Conservation (phyloP, 208 protist genomes). For the Leishmania tarentolae region DNA sequence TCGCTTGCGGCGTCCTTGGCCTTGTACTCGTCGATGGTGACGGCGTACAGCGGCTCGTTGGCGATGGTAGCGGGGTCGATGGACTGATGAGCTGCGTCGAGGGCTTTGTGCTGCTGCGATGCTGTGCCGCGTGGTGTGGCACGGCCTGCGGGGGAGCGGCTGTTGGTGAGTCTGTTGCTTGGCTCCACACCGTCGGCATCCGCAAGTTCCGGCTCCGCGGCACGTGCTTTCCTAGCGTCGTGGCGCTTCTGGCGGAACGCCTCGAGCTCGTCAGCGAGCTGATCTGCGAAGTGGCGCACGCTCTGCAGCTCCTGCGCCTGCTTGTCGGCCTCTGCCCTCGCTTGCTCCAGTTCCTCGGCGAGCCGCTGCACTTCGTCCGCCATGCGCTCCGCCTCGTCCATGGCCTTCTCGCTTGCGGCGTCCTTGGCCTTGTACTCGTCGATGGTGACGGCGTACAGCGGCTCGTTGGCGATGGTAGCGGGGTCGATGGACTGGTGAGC, state of each 20-base stretch:
- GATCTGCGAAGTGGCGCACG: background rate
- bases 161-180: background rate
- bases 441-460: conserved; percentile 25
- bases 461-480: conserved; percentile 20
- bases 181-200: conserved; percentile 1
- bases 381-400: conserved; percentile 8
- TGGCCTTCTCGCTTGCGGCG: background rate
- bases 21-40: conserved; percentile 25
- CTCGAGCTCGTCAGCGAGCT: conserved; percentile 12
- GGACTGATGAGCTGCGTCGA: conserved; percentile 5
- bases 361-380: conserved; percentile 8
- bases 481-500: conserved; percentile 21
- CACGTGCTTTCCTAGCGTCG: background rate
- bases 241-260: conserved; percentile 10
- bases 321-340: background rate
- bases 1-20: conserved; percentile 9
- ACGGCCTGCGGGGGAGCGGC: background rate
- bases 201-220: conserved; percentile 10
- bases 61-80: conserved; percentile 26
- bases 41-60: conserved; percentile 29
- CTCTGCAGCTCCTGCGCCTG: conserved; percentile 9
- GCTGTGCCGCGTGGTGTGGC: background rate
- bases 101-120: background rate
- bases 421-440: conserved; percentile 25
- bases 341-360: conserved; percentile 11